A percentile compares a stretch with the other conserved stretches of the same genome.
Evolutionary conservation across 1,284 basidiomycete genomes (phyloP).

Genomic region (Ustilago crameri): DNA sequence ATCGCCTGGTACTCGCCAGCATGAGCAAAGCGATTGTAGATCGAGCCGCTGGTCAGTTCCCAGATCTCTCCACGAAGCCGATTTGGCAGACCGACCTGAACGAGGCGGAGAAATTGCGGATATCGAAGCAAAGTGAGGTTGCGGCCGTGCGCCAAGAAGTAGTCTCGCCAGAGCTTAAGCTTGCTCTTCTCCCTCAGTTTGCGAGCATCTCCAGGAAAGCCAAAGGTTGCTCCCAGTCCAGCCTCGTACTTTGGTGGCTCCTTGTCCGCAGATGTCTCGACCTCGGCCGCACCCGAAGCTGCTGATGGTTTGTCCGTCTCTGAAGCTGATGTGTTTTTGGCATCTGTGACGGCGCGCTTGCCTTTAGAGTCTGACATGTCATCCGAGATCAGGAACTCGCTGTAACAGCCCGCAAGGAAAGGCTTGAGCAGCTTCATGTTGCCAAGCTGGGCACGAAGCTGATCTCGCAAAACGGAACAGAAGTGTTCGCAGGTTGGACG

Average conservation of each 20-base stretch:
- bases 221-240: constrained; percentile 65
- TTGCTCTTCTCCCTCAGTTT: constrained; percentile 87
- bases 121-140: constrained; percentile 93
- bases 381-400: constrained; percentile 80
- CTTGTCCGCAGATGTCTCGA: constrained; percentile 19
- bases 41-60: constrained; percentile 95
- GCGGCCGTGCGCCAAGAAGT: constrained; percentile 80
- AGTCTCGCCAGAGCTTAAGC: constrained; percentile 94
- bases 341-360: constrained; percentile 44
- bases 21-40: constrained; percentile 85
- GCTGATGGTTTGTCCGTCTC: constrained; percentile 23
- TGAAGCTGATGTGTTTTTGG: constrained; percentile 18
- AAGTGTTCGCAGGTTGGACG: constrained; percentile 94
- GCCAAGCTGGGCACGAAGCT: constrained; percentile 80
- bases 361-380: constrained; percentile 69
- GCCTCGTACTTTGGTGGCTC: constrained; percentile 44
- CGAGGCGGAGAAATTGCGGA: constrained; percentile 92
- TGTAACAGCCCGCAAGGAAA: constrained; percentile 92
- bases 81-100: constrained; percentile 97
- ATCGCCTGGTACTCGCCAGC: constrained; percentile 86
- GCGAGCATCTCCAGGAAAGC: constrained; percentile 68
- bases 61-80: constrained; percentile 95
- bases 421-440: constrained; percentile 90
- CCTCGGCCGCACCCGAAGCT: constrained; percentile 14
- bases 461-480: constrained; percentile 86